phyloP scores from a whole-genome alignment of 306 rosid genomes.

The Hippophae tibetana region DNA sequence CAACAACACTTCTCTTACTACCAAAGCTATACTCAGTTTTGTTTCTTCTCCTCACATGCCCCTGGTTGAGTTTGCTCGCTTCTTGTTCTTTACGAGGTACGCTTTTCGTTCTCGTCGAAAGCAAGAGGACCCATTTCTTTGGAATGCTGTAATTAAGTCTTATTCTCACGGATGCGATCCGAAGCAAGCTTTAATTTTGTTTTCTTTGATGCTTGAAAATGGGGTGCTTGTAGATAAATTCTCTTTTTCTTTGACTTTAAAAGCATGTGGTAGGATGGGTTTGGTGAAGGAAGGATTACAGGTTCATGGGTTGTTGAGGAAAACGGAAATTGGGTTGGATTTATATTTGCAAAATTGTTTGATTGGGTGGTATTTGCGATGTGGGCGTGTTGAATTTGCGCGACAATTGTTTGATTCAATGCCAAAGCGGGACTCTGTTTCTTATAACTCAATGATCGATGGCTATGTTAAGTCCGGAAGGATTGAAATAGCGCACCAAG shows the following conservation, averaged over 20 bases:
- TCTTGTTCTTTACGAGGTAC: slow-evolving; percentile 48
- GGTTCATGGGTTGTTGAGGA: slow-evolving; percentile 56
- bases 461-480: slow-evolving; percentile 53
- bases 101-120: slow-evolving; percentile 19
- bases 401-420: slow-evolving; percentile 48
- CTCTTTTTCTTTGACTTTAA: slow-evolving; percentile 50
- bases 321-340: slow-evolving; percentile 39
- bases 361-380: slow-evolving; percentile 33
- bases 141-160: slow-evolving; percentile 66
- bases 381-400: slow-evolving; percentile 45
- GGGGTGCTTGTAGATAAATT: slow-evolving; percentile 53
- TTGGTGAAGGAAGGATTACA: slow-evolving; percentile 52
- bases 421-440: slow-evolving; percentile 46
- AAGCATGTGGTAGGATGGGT: slow-evolving; percentile 61
- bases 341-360: slow-evolving; percentile 54
- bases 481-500: slow-evolving; percentile 35
- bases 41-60: slow-evolving; percentile 54
- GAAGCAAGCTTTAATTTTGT: slow-evolving; percentile 31
- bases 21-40: slow-evolving; percentile 47
- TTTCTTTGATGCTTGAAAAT: slow-evolving; percentile 52
- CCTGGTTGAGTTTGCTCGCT: slow-evolving; percentile 53
- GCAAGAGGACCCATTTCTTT: slow-evolving; percentile 56
- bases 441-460: slow-evolving; percentile 61
- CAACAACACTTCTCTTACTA: slow-evolving; percentile 25
- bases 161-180: slow-evolving; percentile 69